Conservation (phyloP, 169 alveolate genomes). For the Sarcocystis neurona region DNA sequence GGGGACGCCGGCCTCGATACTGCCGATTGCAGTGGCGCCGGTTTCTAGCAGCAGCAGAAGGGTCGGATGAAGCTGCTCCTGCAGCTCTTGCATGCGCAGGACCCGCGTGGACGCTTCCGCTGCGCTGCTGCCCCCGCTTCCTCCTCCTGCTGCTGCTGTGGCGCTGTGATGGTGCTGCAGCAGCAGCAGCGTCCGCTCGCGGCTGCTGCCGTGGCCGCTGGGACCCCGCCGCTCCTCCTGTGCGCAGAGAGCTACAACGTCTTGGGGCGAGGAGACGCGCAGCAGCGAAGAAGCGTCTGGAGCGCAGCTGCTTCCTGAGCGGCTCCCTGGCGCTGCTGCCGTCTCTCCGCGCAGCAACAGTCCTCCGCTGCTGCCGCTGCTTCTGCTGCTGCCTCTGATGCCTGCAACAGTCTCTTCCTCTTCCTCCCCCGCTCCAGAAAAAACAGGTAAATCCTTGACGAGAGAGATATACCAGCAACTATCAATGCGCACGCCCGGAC, state of each 20-base stretch:
- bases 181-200: no score
- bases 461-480: slow-evolving; percentile 25
- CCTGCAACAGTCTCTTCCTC: no score
- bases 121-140: background rate
- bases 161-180: background rate
- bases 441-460: slow-evolving; percentile 14
- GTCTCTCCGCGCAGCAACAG: no score
- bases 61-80: slow-evolving; percentile 8
- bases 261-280: background rate
- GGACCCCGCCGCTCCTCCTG: background rate
- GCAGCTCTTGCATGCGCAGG: background rate
- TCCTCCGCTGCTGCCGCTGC: no score
- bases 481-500: background rate
- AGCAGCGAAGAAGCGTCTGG: background rate
- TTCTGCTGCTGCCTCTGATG: no score
- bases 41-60: background rate
- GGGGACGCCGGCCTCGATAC: background rate
- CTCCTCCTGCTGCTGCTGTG: background rate
- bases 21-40: background rate
- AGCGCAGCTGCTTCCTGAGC: background rate
- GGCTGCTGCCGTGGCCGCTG: no score
- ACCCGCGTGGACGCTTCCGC: background rate
- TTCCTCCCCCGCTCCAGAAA: no score
- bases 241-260: background rate
- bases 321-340: no score